Conservation (phyloP, 495 filamentous ascomycete species). For the Penicillium coprophilum region DNA sequence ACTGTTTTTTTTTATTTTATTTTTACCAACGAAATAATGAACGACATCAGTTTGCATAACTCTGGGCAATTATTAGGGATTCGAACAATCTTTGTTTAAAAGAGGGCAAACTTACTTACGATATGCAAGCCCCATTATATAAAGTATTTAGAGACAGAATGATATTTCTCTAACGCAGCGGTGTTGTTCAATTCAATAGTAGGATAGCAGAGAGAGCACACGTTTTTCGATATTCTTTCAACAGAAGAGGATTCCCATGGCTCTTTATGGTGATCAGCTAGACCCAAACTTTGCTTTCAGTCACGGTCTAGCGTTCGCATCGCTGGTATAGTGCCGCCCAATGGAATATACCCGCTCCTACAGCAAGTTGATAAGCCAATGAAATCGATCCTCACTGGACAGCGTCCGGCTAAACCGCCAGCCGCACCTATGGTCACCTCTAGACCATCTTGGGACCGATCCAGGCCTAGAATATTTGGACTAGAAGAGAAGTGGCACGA, state of each 20-base stretch:
- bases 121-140: slow-evolving; percentile 10
- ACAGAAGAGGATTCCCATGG: slow-evolving; percentile 6
- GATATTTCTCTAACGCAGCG: slow-evolving; percentile 2
- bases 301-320: too few species aligned
- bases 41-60: slow-evolving; percentile 7
- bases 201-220: not conserved
- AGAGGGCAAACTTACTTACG: slow-evolving; percentile 4
- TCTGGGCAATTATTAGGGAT: slow-evolving; percentile 5
- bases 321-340: too few species aligned
- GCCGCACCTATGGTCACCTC: not conserved
- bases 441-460: too few species aligned
- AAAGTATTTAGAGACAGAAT: slow-evolving; percentile 4
- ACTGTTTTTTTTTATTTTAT: slow-evolving; percentile 11
- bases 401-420: not conserved
- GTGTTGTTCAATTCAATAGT: slow-evolving; percentile 3
- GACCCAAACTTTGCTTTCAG: not conserved
- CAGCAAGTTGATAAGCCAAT: not conserved
- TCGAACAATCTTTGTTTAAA: not conserved
- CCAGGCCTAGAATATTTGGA: too few species aligned
- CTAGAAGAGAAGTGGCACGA: too few species aligned
- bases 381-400: not conserved
- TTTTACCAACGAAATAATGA: slow-evolving; percentile 9
- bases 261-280: slow-evolving; percentile 2
- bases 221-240: not conserved
- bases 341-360: too few species aligned